These are phyloP conservation scores for Fusarium palustre DNA, from an alignment of 2,329 filamentous ascomycete genomes.

Conservation along the genomic window DNA sequence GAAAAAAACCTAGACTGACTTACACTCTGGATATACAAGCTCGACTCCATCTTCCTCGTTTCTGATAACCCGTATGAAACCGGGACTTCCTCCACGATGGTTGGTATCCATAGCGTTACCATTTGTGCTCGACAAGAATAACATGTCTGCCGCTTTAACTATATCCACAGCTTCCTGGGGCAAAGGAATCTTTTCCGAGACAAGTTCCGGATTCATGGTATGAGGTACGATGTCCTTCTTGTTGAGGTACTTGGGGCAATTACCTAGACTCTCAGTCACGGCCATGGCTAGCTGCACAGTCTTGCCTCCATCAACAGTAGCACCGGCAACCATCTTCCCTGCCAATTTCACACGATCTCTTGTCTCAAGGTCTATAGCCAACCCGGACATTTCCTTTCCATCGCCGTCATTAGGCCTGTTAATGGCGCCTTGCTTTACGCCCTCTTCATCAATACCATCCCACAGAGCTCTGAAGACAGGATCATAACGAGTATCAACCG, in stretches of 20 bases:
- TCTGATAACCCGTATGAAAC: conserved; percentile 77
- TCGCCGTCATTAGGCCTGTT: conserved; percentile 55
- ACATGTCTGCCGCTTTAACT: conserved; percentile 74
- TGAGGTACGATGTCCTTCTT: conserved; percentile 70
- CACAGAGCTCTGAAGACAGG: conserved; percentile 76
- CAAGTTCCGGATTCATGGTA: conserved; percentile 62
- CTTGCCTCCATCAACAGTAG: conserved; percentile 56
- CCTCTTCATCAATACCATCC: conserved; percentile 60
- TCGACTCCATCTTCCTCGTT: conserved; percentile 62
- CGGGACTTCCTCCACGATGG: conserved; percentile 78
- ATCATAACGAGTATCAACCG: conserved; percentile 72
- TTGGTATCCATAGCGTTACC: conserved; percentile 84
- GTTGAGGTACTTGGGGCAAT: conserved; percentile 90
- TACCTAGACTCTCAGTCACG: conserved; percentile 80
- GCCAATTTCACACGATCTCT: conserved; percentile 79
- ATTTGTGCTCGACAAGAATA: conserved; percentile 80
- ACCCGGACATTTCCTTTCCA: conserved; percentile 58
- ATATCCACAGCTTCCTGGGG: conserved; percentile 67
- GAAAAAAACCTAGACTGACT: conserved; percentile 44
- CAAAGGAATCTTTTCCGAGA: conserved; percentile 58
- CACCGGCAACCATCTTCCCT: conserved; percentile 75
- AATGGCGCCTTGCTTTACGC: conserved; percentile 47
- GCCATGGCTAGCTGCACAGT: conserved; percentile 70
- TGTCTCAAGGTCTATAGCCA: conserved; percentile 66
- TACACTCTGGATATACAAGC: conserved; percentile 81